These are phyloP conservation scores for Thelephora terrestris DNA, from an alignment of 1,284 basidiomycete genomes.

Conservation along the genomic window DNA sequence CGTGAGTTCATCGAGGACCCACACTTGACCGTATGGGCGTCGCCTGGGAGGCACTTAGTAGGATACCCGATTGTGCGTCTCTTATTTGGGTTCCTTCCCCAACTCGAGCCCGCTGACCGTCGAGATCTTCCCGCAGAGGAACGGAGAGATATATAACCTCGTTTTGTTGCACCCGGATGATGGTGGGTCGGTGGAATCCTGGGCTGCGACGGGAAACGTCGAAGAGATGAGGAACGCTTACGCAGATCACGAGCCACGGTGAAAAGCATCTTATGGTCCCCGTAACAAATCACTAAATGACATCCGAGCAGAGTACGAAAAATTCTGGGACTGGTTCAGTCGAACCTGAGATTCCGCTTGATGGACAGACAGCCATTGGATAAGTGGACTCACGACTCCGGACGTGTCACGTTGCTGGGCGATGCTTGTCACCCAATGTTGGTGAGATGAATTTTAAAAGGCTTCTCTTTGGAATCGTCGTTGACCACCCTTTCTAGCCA, in stretches of 20 bases:
- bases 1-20: constrained; percentile 27
- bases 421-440: constrained; percentile 47
- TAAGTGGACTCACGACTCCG: constrained; percentile 40
- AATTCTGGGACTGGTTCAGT: constrained; percentile 35
- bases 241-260: background rate
- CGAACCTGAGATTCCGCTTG: constrained; percentile 39
- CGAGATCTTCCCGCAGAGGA: constrained; percentile 18
- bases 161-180: constrained; percentile 35
- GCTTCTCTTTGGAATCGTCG: background rate
- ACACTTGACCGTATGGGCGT: constrained; percentile 36
- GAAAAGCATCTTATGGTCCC: background rate
- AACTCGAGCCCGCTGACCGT: constrained; percentile 1
- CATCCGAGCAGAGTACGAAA: constrained; percentile 34
- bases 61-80: constrained; percentile 31
- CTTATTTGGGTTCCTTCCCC: background rate
- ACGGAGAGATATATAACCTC: constrained; percentile 31
- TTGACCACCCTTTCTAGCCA: constrained; percentile 28
- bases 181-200: constrained; percentile 32
- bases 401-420: constrained; percentile 39
- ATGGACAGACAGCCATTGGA: constrained; percentile 36
- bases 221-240: background rate
- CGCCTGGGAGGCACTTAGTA: constrained; percentile 31
- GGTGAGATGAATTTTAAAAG: background rate
- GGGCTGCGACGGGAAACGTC: background rate
- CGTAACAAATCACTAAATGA: background rate